Base-by-base conservation (phyloP, 805 yeast genomes). In the Yamadazyma laniorum region DNA sequence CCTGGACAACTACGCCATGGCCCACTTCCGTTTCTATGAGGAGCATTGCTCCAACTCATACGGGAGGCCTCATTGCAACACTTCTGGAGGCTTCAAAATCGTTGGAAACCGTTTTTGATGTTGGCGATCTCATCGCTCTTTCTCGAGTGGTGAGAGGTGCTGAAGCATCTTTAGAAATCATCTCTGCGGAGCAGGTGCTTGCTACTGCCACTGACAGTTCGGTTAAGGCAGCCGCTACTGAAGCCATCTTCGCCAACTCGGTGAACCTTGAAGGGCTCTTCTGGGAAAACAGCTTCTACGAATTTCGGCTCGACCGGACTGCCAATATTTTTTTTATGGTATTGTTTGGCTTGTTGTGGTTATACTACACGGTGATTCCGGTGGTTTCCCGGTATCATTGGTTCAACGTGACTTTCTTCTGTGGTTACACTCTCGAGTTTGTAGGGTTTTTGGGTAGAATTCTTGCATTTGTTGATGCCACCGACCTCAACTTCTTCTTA, bases 361-460 rank as follows among this genome's bases (percentile, higher is more conserved):
- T 51, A 7, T 60, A 45, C 49, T 49, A 45, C 32, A 15, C 49
- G 1, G 45, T 45, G 9, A 58, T 64, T 62, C 19, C 51, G 2
- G 34, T 37, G 25, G 51, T 50, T 40, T 63, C 70, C 2, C 50
- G 65, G 33, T 61, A 61, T 45, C 54, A 49, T 31, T 65, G 68
- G 68, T 65, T 46, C 43, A 64, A 64, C 41, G 45, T 65, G 18
- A 50, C 67, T 3, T 64, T 63, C 39, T 45, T 53, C 34, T 49
- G 55, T 31, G 72, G 70, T 1, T 59, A 49, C 34, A 50, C 45
- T 1, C 51, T 64, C 16, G 67, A 65, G 46, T 51, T 56, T 23
- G 18, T 50, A 18, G 72, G 72, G 7, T 64, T 59, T 34, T 43
- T 65, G 41, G 70, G 69, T 5, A 53, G 72, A 42, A 50, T 61